A percentile compares a stretch with the other conserved stretches of the same genome.
phyloP scores from a whole-genome alignment of 768 basidiomycete genomes.

The Mycena filopes region DNA sequence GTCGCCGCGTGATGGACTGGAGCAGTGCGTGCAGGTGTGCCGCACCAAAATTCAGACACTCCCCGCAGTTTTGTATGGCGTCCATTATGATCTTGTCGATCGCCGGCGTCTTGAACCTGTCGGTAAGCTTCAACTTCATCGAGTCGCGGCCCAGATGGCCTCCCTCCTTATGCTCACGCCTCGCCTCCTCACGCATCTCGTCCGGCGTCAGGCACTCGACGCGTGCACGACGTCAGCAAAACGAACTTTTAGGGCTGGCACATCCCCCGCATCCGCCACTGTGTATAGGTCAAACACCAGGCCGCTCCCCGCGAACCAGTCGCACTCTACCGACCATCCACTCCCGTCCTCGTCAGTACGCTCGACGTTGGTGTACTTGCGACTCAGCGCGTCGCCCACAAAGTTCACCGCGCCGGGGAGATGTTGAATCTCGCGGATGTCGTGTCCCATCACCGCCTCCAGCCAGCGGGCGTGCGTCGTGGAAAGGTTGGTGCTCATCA shows the following conservation, averaged over 20 bases:
- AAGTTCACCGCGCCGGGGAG: slow-evolving; percentile 32
- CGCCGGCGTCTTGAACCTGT: slow-evolving; percentile 27
- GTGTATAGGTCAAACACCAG: slow-evolving; percentile 27
- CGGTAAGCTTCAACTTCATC: slow-evolving; percentile 32
- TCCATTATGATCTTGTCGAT: slow-evolving; percentile 34
- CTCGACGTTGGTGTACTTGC: slow-evolving; percentile 18
- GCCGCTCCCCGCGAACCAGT: slow-evolving; percentile 36
- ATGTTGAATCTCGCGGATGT: slow-evolving; percentile 35
- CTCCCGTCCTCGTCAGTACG: slow-evolving; percentile 6
- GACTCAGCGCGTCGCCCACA: slow-evolving; percentile 37
- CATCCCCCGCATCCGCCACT: neutral
- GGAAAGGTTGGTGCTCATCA: slow-evolving; percentile 34
- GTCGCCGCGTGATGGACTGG: slow-evolving; percentile 38
- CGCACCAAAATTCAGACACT: slow-evolving; percentile 41
- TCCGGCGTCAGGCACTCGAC: slow-evolving; percentile 10
- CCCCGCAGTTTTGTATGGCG: slow-evolving; percentile 35
- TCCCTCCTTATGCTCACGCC: slow-evolving; percentile 15
- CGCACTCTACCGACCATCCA: slow-evolving; percentile 35
- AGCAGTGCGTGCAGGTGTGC: slow-evolving; percentile 37
- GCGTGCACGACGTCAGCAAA: slow-evolving; percentile 24
- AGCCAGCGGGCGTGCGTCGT: slow-evolving; percentile 39
- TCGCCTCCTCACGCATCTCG: slow-evolving; percentile 2
- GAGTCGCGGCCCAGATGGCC: slow-evolving; percentile 39
- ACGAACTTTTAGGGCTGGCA: neutral
- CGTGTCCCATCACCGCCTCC: slow-evolving; percentile 37